Base-by-base conservation (phyloP, 2,329 filamentous ascomycete species). In the Dactylella cylindrospora region DNA sequence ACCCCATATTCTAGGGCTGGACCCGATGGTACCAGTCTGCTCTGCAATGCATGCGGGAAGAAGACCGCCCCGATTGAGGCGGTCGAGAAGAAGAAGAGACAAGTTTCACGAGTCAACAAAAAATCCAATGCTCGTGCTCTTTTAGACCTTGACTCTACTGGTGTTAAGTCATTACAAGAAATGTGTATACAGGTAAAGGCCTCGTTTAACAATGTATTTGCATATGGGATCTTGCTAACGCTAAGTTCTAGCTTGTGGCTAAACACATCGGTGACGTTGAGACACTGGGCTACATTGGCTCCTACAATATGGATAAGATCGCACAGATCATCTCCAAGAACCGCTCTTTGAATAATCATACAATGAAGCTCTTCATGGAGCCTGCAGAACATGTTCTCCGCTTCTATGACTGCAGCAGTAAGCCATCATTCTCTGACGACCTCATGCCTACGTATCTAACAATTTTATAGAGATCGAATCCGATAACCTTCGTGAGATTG, bases 301-400 rank as follows among this genome's bases (percentile, higher is more conserved):
- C 47, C 19, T 52, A 61, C 33, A 66, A 68, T 35, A 65, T 69
- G 53, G 67, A 69, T 28, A 65, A 61, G 26, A 68, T 69, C 20
- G 68, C 66, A 26, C 65, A 69, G 43, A 68, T 69, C 12, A 66
- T 69, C 39, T 67, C 61, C 22, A 67, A 67, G n/a, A 69, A 68
- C 31, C 64, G 68, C 12, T 64, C 65, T 7, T 44, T 69, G 8
- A 68, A 64, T 15, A 65, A 61, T 35, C 47, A 65, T 10, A 69
- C 68, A 3, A 50, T 68, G 36, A 66, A 66, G 26, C 67, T 69
- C 13, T 68, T 69, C 46, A 46, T 68, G 8, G 66, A 66, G 9
- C 65, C 62, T 8, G 65, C 65, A 5, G 59, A 62, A 3, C 53
- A 59, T n/a, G 53, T 52, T 8, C 43, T 69, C 6, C 61, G 55